These are phyloP conservation scores for Talaromyces nanjingensis DNA, from an alignment of 495 filamentous ascomycete species.

Conservation along the genomic window DNA sequence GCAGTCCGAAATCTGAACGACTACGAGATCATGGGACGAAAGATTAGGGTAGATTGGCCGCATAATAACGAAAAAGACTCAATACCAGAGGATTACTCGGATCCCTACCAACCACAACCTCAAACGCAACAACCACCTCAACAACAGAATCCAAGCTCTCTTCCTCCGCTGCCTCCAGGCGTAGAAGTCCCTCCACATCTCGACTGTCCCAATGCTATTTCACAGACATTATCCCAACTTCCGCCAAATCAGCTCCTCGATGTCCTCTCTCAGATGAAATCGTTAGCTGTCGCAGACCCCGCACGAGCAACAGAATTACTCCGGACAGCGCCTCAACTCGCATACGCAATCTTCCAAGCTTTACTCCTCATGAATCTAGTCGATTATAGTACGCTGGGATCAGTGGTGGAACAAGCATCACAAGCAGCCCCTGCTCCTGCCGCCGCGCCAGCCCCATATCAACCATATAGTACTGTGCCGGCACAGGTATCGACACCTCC, in stretches of 20 bases:
- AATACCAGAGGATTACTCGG: slow-evolving; percentile 44
- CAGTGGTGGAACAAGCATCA: slow-evolving; percentile 49
- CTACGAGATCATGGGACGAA: slow-evolving; percentile 91
- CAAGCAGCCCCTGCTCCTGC: slow-evolving; percentile 25
- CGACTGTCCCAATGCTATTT: slow-evolving; percentile 84
- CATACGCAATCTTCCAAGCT: slow-evolving; percentile 94
- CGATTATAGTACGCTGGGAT: slow-evolving; percentile 52
- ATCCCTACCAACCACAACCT: slow-evolving; percentile 23
- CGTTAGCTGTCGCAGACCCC: slow-evolving; percentile 72
- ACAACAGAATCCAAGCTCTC: slow-evolving; percentile 28
- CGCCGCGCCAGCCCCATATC: slow-evolving; percentile 23
- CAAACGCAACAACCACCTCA: background rate
- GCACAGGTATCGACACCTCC: slow-evolving; percentile 50
- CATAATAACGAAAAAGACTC: slow-evolving; percentile 82
- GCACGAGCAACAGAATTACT: slow-evolving; percentile 81
- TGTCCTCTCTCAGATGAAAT: slow-evolving; percentile 91
- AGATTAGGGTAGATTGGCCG: slow-evolving; percentile 88
- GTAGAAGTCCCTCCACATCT: slow-evolving; percentile 74
- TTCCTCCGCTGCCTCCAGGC: slow-evolving; percentile 80
- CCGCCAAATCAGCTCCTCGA: slow-evolving; percentile 87
- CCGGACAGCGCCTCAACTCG: slow-evolving; percentile 82
- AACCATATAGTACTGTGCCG: slow-evolving; percentile 28
- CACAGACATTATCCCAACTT: slow-evolving; percentile 75
- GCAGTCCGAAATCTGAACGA: slow-evolving; percentile 95
- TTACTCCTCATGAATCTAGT: slow-evolving; percentile 90